Conservation (phyloP, 805 yeast genomes). For the Huiozyma sinensis region DNA sequence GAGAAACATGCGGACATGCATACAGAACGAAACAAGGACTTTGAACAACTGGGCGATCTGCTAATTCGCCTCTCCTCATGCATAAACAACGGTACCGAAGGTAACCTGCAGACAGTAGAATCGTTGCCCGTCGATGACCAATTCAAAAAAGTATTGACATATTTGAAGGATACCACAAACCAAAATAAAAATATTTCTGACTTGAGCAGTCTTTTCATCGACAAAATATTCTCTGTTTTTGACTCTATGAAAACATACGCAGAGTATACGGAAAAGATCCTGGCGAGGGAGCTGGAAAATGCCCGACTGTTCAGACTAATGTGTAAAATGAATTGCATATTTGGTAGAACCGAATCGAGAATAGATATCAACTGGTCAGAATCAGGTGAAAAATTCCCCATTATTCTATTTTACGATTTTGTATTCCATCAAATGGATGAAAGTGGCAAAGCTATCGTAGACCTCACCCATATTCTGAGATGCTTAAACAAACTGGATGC, state of each 20-base stretch:
- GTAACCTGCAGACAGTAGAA: constrained; percentile 1
- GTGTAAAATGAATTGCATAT: constrained; percentile 67
- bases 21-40: constrained; percentile 43
- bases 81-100: constrained; percentile 4
- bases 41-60: constrained; percentile 46
- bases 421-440: constrained; percentile 80
- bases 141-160: constrained; percentile 36
- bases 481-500: constrained; percentile 85
- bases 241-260: constrained; percentile 38
- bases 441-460: constrained; percentile 64
- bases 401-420: constrained; percentile 68
- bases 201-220: constrained; percentile 33
- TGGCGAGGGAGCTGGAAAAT: constrained; percentile 74
- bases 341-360: constrained; percentile 60
- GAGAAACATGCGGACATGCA: constrained; percentile 6
- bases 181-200: constrained; percentile 21
- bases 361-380: constrained; percentile 56
- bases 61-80: constrained; percentile 25
- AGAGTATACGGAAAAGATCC: constrained; percentile 50
- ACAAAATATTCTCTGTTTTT: constrained; percentile 31
- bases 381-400: constrained; percentile 62
- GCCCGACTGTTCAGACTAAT: constrained; percentile 75
- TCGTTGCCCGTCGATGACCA: constrained; percentile 31
- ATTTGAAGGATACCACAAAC: constrained; percentile 24
- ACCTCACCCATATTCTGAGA: constrained; percentile 69